Evolutionary conservation across 2,329 filamentous ascomycete genomes (phyloP), one percentile per base, ranked within the genome.

Genomic region (Aureobasidium sp.): DNA sequence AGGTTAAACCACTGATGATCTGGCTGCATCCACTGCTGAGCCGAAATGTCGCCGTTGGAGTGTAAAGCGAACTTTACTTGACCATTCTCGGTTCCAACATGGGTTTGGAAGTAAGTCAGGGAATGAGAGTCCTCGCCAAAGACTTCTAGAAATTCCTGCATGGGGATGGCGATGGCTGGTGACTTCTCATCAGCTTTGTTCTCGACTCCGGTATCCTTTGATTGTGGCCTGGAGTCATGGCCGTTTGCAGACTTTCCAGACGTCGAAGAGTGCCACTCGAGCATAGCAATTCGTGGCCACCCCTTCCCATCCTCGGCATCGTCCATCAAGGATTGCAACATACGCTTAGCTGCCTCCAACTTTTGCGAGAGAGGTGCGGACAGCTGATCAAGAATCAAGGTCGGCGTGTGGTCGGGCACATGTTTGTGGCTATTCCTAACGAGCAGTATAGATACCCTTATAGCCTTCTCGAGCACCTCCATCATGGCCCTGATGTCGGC

Each of bases 21-120:
- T 0, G 62, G 55, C 0, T 63, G 62, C 5, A 74, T 76, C 78
- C 78, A 80, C 62, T 78, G 75, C 58, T 80, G 78, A 1, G 78
- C 78, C 39, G 76, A 75, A 5, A 80, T 71, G 62, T 80, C 77
- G 52, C 76, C 73, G 63, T 78, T 79, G 0, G 77, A 76, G 65
- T 80, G 77, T 49, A 76, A 73, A 37, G 78, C 74, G 68, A 79
- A 80, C 15, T 75, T 69, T 20, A 80, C 69, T 62, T 79, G 72
- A 9, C 77, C 77, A 55, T 79, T 70, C 27, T 71, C 69, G 20
- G 62, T 61, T 34, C 75, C 75, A 15, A 63, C 53, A 22, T 64
- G 69, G 29, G 65, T 60, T 5, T 70, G 68, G 29, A 80, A 70
- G 62, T 69, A 74, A 17, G 75, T 74, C 5, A 73, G 72, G 22